Percentiles rank a stretch among this genome's conserved stretches.
phyloP scores from a whole-genome alignment of 176 grass and related monocot species.

The Zoysia pacifica region DNA sequence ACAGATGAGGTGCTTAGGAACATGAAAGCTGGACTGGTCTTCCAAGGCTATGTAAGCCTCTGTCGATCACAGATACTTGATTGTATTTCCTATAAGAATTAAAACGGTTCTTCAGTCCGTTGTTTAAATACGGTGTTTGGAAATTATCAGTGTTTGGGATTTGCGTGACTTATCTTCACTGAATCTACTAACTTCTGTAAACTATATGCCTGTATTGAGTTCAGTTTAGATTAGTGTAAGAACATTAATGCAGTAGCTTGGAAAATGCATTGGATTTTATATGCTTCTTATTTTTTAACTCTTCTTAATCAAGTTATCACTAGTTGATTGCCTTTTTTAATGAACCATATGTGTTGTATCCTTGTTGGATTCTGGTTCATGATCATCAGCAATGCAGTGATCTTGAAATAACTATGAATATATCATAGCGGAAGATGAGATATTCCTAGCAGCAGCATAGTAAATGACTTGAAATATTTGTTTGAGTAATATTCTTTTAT shows the following conservation, averaged over 20 bases:
- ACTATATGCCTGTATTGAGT: not conserved
- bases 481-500: conserved; percentile 20
- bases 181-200: not conserved
- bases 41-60: conserved; percentile 68
- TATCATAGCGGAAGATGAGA: not conserved
- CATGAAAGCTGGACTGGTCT: conserved; percentile 87
- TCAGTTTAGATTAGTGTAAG: conserved; percentile 5
- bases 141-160: not conserved
- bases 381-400: not conserved
- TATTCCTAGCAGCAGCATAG: not conserved
- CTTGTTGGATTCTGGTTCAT: not conserved
- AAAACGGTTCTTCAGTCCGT: not conserved
- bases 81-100: not conserved
- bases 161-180: not conserved
- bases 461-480: not conserved
- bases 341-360: not conserved
- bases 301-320: not conserved
- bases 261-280: conserved; percentile 19
- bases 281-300: not conserved
- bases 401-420: conserved; percentile 12
- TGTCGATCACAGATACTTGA: not conserved
- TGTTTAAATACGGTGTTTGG: not conserved
- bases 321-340: not conserved
- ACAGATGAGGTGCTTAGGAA: conserved; percentile 77
- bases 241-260: conserved; percentile 1